phyloP scores from a whole-genome alignment of 305 asterid genomes.

The Solanum hybrid region DNA sequence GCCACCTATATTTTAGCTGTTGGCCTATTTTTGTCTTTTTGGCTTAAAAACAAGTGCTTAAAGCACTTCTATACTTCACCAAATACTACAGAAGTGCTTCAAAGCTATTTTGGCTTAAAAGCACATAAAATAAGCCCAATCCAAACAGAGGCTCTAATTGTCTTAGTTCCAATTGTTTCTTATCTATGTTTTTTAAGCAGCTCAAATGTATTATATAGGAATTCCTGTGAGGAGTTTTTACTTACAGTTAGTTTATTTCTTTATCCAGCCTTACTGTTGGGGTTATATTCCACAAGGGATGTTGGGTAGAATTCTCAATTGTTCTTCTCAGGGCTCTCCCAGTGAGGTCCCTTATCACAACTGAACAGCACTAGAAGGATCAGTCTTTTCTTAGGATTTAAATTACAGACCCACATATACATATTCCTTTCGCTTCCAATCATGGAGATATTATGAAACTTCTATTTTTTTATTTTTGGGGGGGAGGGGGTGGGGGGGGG shows the following conservation, averaged over 20 bases:
- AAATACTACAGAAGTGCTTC: neutral
- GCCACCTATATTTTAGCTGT: neutral
- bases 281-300: neutral
- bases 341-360: neutral
- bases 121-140: neutral
- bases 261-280: neutral
- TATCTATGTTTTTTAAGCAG: neutral
- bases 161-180: neutral
- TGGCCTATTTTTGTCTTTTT: neutral
- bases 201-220: neutral
- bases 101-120: neutral
- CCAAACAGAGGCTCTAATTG: neutral
- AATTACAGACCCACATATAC: neutral
- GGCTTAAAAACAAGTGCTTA: neutral
- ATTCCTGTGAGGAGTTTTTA: neutral
- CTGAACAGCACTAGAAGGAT: neutral
- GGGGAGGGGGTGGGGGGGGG: neutral
- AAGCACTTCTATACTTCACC: neutral
- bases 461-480: neutral
- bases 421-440: neutral
- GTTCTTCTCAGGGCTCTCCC: neutral
- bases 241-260: neutral
- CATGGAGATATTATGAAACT: neutral
- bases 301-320: neutral
- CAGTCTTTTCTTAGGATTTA: slow-evolving; percentile 1